Conservation (phyloP, 345 rosid genomes). For the Camelina neglecta region DNA sequence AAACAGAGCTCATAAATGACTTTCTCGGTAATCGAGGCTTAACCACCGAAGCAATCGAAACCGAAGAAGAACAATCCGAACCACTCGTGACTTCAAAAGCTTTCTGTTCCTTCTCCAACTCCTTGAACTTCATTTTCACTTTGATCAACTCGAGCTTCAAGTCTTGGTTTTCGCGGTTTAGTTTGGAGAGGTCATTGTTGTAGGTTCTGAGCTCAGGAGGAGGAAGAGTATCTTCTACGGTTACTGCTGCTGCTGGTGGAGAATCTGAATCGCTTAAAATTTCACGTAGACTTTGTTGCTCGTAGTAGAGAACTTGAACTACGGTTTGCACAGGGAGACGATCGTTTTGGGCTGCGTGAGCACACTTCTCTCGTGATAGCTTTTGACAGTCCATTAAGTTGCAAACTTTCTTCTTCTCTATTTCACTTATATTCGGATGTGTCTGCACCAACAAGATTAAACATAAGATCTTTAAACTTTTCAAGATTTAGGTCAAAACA, state of each 20-base stretch:
- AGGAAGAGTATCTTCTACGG: slow-evolving; percentile 37
- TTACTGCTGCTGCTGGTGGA: slow-evolving; percentile 23
- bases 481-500: not conserved
- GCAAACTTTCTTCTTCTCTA: slow-evolving; percentile 92
- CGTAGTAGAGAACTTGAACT: slow-evolving; percentile 75
- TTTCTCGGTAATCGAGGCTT: slow-evolving; percentile 76
- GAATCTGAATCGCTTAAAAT: slow-evolving; percentile 49
- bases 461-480: not conserved
- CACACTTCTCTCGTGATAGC: slow-evolving; percentile 78
- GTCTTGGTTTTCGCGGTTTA: slow-evolving; percentile 72
- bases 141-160: slow-evolving; percentile 74
- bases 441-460: slow-evolving; percentile 51
- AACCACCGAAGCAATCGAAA: slow-evolving; percentile 50
- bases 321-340: slow-evolving; percentile 76
- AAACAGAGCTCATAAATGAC: slow-evolving; percentile 68
- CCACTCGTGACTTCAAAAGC: slow-evolving; percentile 25
- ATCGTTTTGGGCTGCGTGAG: slow-evolving; percentile 88
- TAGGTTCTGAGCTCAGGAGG: slow-evolving; percentile 22
- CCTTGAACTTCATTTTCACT: slow-evolving; percentile 77
- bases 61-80: slow-evolving; percentile 25
- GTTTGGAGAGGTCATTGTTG: slow-evolving; percentile 55
- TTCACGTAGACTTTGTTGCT: slow-evolving; percentile 73
- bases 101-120: slow-evolving; percentile 49
- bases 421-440: slow-evolving; percentile 74
- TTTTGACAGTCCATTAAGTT: slow-evolving; percentile 88